phyloP scores from a whole-genome alignment of 306 rosid genomes.

The Prunus campanulata region DNA sequence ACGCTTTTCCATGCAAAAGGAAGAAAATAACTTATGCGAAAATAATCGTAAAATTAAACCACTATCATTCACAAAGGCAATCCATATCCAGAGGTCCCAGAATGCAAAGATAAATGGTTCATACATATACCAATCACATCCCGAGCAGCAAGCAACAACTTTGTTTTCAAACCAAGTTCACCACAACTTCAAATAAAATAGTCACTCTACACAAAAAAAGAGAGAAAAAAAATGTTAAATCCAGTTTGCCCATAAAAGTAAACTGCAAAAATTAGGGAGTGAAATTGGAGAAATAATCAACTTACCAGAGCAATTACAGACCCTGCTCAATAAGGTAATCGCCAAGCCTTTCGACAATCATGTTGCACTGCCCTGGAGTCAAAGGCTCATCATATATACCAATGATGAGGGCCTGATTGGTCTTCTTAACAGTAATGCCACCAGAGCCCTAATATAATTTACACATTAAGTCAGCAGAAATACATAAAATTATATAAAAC shows the following conservation, averaged over 20 bases:
- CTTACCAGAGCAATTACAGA: slow-evolving; percentile 35
- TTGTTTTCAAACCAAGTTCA: slow-evolving; percentile 16
- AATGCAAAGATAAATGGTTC: slow-evolving; percentile 12
- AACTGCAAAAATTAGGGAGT: too few species aligned
- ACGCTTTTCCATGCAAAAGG: neutral
- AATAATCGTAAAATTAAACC: neutral
- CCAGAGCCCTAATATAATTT: slow-evolving; percentile 58
- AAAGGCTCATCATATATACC: slow-evolving; percentile 82
- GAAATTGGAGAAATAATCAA: neutral
- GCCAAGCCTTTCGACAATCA: slow-evolving; percentile 90
- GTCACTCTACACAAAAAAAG: neutral
- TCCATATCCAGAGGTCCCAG: slow-evolving; percentile 6
- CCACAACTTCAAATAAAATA: neutral
- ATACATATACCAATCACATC: slow-evolving; percentile 9
- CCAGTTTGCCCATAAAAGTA: neutral
- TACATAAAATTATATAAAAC: neutral
- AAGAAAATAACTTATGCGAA: neutral
- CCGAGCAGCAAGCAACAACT: slow-evolving; percentile 21
- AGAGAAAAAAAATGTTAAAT: neutral
- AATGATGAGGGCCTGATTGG: slow-evolving; percentile 57
- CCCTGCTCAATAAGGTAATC: slow-evolving; percentile 87
- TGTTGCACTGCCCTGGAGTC: slow-evolving; percentile 87
- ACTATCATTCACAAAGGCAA: slow-evolving; percentile 20
- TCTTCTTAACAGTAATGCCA: slow-evolving; percentile 76
- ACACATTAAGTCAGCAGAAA: neutral